Evolutionary conservation across 1,284 basidiomycete genomes (phyloP).

Genomic region (Tilletiopsis washingtonensis): DNA sequence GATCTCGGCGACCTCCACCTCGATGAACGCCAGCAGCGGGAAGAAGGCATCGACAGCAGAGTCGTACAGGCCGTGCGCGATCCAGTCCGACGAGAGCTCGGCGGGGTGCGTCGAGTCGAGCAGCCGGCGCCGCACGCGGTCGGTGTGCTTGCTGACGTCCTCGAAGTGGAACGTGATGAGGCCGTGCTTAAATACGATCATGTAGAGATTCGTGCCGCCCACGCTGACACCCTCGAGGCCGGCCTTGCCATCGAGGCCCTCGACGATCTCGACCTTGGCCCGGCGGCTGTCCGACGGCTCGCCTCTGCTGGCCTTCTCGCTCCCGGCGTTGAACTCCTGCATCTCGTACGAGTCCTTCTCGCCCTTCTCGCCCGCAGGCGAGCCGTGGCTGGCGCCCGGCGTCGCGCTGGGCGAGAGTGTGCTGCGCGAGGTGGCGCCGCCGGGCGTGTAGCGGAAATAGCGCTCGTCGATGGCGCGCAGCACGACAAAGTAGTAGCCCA

Average conservation of each 20-base stretch:
- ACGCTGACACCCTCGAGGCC: constrained; percentile 58
- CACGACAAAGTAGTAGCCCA: constrained; percentile 89
- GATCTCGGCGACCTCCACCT: constrained; percentile 70
- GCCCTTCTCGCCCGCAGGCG: background rate
- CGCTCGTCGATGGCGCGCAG: constrained; percentile 69
- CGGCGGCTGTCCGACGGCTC: no score
- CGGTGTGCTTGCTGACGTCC: constrained; percentile 77
- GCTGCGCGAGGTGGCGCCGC: background rate
- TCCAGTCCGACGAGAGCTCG: constrained; percentile 59
- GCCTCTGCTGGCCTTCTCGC: background rate
- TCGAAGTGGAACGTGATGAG: constrained; percentile 88
- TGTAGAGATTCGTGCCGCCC: constrained; percentile 75
- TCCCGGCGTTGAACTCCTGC: constrained; percentile 9
- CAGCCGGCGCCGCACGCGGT: constrained; percentile 66
- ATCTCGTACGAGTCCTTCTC: constrained; percentile 18
- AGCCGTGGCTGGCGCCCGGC: no score
- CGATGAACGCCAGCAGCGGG: constrained; percentile 74
- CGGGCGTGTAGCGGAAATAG: constrained; percentile 55
- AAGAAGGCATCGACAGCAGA: constrained; percentile 92
- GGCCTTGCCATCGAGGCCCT: constrained; percentile 55
- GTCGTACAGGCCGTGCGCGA: constrained; percentile 84
- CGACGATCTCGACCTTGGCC: constrained; percentile 53
- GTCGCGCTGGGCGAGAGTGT: no score
- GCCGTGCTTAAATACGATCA: constrained; percentile 82
- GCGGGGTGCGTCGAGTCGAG: constrained; percentile 45